Evolutionary conservation across 2,329 filamentous ascomycete species (phyloP).

Genomic region (Hirsutella minnesotensis): DNA sequence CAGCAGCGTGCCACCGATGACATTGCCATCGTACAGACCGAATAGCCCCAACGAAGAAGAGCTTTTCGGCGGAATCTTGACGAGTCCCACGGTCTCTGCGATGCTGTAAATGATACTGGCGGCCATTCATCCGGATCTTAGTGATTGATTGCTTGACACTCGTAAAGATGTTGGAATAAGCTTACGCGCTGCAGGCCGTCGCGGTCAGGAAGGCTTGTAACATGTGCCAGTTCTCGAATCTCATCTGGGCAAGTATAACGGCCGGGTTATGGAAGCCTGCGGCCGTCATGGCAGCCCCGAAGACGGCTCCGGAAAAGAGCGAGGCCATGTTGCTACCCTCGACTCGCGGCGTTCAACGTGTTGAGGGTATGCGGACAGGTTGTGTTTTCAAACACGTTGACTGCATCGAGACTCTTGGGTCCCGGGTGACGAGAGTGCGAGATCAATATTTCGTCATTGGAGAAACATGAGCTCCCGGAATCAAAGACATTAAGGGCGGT

Average conservation of each 20-base stretch:
- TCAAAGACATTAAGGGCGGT: too few species aligned
- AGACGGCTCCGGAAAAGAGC: conserved; percentile 40
- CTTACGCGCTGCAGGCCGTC: conserved; percentile 49
- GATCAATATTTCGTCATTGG: too few species aligned
- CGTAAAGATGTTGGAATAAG: conserved; percentile 2
- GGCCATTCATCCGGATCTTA: neutral
- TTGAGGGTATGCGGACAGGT: too few species aligned
- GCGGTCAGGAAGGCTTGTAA: conserved; percentile 51
- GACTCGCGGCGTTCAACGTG: too few species aligned
- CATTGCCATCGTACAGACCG: conserved; percentile 48
- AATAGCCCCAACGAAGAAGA: conserved; percentile 42
- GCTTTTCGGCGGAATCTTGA: conserved; percentile 32
- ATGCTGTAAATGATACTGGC: conserved; percentile 33
- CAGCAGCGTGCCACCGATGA: conserved; percentile 49
- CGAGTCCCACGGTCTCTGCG: conserved; percentile 29
- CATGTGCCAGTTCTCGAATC: conserved; percentile 52
- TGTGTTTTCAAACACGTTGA: too few species aligned
- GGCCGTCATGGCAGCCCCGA: conserved; percentile 48
- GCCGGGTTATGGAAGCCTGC: conserved; percentile 49
- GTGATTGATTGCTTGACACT: neutral
- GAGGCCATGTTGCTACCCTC: conserved; percentile 14
- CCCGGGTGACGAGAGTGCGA: too few species aligned
- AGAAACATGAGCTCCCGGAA: too few species aligned
- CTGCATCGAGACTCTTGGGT: too few species aligned
- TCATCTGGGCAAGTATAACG: conserved; percentile 49